phyloP scores from a whole-genome alignment of 257 asterid genomes.

The Solanum infundibuliforme region DNA sequence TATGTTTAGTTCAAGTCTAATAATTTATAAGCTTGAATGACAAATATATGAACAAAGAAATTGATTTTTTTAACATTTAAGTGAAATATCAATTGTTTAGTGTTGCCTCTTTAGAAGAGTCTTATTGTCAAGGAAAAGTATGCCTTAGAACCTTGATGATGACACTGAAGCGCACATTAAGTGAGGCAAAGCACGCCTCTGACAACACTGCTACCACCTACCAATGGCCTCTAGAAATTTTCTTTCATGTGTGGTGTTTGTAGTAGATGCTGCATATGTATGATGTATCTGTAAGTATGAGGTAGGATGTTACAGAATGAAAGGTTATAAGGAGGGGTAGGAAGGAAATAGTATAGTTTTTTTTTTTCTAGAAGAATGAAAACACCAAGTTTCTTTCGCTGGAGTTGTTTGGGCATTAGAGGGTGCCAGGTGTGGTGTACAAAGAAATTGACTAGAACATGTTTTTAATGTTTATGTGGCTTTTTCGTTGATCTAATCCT shows the following conservation, averaged over 20 bases:
- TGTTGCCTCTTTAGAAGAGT: not conserved
- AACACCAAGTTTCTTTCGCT: not conserved
- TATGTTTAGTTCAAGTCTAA: not conserved
- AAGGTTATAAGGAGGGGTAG: not conserved
- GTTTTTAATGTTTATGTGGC: not conserved
- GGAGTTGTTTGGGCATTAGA: not conserved
- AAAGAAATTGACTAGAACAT: not conserved
- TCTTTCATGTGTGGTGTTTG: not conserved
- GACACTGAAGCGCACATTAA: not conserved
- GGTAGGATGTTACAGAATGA: not conserved
- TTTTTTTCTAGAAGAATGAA: not conserved
- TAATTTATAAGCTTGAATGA: not conserved
- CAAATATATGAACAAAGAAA: not conserved
- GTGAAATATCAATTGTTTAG: not conserved
- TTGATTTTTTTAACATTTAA: not conserved
- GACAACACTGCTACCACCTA: not conserved
- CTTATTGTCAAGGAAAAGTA: not conserved
- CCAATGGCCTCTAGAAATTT: not conserved
- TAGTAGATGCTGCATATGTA: not conserved
- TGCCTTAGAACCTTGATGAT: not conserved
- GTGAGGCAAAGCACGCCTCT: not conserved
- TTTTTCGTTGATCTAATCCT: not conserved
- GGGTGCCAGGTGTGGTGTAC: not conserved
- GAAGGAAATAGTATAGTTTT: not conserved
- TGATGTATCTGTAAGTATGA: not conserved